A percentile compares a stretch with the other conserved stretches of the same genome.
These are phyloP conservation scores for Angomonas deanei DNA, from an alignment of 208 protist genomes.

Conservation along the genomic window DNA sequence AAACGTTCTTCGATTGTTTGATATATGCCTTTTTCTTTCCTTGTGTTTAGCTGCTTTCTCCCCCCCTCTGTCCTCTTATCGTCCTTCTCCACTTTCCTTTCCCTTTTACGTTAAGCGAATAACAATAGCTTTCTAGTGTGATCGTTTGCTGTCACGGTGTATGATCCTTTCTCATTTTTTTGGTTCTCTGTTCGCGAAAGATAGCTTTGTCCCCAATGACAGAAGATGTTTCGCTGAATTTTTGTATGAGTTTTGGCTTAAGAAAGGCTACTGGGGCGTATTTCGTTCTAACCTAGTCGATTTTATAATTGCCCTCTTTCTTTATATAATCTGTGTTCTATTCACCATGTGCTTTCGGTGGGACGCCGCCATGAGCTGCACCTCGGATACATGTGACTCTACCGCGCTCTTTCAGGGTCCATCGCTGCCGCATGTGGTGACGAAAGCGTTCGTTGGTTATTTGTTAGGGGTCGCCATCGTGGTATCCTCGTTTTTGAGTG, in stretches of 20 bases:
- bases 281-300: constrained; percentile 48
- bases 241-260: constrained; percentile 68
- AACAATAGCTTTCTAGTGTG: not conserved
- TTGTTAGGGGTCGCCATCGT: constrained; percentile 41
- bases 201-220: constrained; percentile 41
- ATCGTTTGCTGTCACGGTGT: not conserved
- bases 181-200: constrained; percentile 9
- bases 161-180: not conserved
- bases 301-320: constrained; percentile 54
- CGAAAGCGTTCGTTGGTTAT: too few relatives aligned
- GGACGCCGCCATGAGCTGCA: constrained; percentile 29
- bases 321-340: constrained; percentile 41
- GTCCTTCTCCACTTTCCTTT: constrained; percentile 4
- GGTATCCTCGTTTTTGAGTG: constrained; percentile 24
- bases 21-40: constrained; percentile 1
- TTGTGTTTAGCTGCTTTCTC: not conserved
- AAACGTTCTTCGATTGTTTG: constrained; percentile 7
- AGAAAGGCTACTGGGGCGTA: constrained; percentile 66
- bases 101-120: not conserved
- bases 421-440: too few relatives aligned
- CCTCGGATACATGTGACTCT: too few relatives aligned
- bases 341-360: constrained; percentile 68
- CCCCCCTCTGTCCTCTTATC: not conserved
- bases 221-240: constrained; percentile 61
- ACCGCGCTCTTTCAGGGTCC: too few relatives aligned